A percentile compares a stretch with the other conserved stretches of the same genome.
Evolutionary conservation across 768 basidiomycete species (phyloP).

Genomic region (Arthromyces matolae): DNA sequence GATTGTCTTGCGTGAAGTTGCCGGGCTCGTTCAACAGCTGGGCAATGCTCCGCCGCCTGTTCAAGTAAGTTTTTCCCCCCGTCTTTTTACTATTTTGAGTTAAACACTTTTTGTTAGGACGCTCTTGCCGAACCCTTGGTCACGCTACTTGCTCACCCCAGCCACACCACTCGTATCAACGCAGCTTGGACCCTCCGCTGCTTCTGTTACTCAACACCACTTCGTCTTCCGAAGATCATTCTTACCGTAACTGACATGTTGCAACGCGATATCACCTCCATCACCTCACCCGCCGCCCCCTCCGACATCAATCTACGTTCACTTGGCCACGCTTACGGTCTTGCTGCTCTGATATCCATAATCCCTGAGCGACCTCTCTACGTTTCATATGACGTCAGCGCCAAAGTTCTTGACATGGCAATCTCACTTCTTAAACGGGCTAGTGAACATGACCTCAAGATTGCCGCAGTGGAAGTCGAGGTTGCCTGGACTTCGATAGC

Average conservation of each 20-base stretch:
- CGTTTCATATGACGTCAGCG: constrained; percentile 88
- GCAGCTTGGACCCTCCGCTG: constrained; percentile 86
- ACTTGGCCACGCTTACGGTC: constrained; percentile 85
- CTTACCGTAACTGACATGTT: constrained; percentile 75
- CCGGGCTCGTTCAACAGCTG: constrained; percentile 80
- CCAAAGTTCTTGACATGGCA: constrained; percentile 88
- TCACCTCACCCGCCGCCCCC: constrained; percentile 68
- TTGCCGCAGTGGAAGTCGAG: constrained; percentile 83
- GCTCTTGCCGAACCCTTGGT: constrained; percentile 82
- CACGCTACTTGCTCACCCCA: constrained; percentile 82
- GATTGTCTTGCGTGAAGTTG: constrained; percentile 77
- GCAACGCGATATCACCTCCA: constrained; percentile 73
- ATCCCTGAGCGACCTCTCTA: constrained; percentile 88
- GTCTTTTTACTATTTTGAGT: not conserved
- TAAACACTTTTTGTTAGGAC: constrained; percentile 44
- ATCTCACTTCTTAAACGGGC: constrained; percentile 86
- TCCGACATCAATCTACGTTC: constrained; percentile 69
- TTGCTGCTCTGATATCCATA: constrained; percentile 82
- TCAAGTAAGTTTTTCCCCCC: constrained; percentile 45
- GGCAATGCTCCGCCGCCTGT: constrained; percentile 91
- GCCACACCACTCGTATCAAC: constrained; percentile 80
- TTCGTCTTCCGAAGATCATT: constrained; percentile 77
- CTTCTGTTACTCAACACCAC: constrained; percentile 88
- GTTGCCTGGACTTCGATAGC: constrained; percentile 93
- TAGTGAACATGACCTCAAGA: constrained; percentile 83